Percentiles rank a stretch among this genome's conserved stretches.
Evolutionary conservation across 148 eudicot genomes (phyloP).

Genomic region (Rhododendron ferrugineum): DNA sequence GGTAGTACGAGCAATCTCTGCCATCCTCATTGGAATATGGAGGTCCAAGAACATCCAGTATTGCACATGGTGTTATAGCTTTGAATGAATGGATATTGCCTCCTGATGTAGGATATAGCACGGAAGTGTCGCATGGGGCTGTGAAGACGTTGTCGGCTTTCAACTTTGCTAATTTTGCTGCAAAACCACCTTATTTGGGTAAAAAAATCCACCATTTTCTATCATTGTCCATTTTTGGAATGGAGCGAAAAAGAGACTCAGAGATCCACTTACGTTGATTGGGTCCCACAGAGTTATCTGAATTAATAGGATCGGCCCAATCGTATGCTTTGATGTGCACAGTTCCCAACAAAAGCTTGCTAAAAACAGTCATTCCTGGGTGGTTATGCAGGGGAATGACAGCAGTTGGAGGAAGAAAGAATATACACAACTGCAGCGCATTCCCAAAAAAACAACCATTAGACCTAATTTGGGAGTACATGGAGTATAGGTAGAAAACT

Average conservation of each 20-base stretch:
- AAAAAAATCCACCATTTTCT: background rate
- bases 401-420: constrained; percentile 60
- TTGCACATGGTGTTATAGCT: constrained; percentile 79
- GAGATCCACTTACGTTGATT: constrained; percentile 36
- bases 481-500: background rate
- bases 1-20: constrained; percentile 68
- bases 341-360: constrained; percentile 70
- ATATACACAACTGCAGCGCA: constrained; percentile 58
- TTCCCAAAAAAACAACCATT: background rate
- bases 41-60: constrained; percentile 85
- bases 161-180: constrained; percentile 57
- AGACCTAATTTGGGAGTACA: background rate
- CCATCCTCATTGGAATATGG: constrained; percentile 84
- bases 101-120: constrained; percentile 78
- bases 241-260: background rate
- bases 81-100: constrained; percentile 82
- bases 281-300: constrained; percentile 15
- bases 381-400: constrained; percentile 93
- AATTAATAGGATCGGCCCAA: constrained; percentile 41
- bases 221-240: background rate
- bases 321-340: constrained; percentile 84
- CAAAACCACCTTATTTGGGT: constrained; percentile 21
- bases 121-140: constrained; percentile 70
- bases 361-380: constrained; percentile 89
- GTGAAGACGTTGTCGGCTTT: constrained; percentile 38